phyloP scores from a whole-genome alignment of 805 yeast genomes.

The Lipomyces sp. region DNA sequence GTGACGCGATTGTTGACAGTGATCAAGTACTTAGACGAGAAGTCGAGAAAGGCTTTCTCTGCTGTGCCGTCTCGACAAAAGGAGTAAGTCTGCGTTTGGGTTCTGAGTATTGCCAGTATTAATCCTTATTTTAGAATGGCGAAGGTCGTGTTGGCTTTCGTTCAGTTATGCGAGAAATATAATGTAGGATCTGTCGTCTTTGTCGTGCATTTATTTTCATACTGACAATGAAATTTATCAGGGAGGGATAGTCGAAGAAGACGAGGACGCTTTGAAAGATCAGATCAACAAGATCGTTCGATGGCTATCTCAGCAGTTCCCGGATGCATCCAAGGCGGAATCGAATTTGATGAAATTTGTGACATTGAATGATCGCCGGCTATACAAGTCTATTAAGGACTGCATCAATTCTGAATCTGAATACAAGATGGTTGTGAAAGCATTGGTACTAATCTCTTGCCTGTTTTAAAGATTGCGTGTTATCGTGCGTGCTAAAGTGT shows the following conservation, averaged over 20 bases:
- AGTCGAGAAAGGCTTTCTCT: conserved; percentile 59
- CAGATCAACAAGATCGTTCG: conserved; percentile 39
- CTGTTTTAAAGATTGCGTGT: too few relatives aligned
- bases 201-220: conserved; percentile 27
- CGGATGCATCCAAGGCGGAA: conserved; percentile 50
- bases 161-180: conserved; percentile 50
- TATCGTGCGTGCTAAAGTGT: neutral
- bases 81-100: conserved; percentile 36
- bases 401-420: conserved; percentile 58
- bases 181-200: conserved; percentile 34
- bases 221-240: conserved; percentile 11
- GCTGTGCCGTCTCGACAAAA: conserved; percentile 71
- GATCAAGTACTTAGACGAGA: conserved; percentile 49
- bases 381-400: conserved; percentile 52
- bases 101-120: neutral
- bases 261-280: conserved; percentile 6
- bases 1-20: conserved; percentile 54
- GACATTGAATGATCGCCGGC: conserved; percentile 56
- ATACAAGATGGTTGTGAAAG: conserved; percentile 55
- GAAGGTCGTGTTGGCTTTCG: conserved; percentile 44
- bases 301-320: conserved; percentile 60
- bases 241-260: conserved; percentile 14
- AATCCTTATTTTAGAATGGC: conserved; percentile 37
- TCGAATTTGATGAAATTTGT: conserved; percentile 53
- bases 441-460: conserved; percentile 46